phyloP scores from a whole-genome alignment of 148 eudicot species.

The Dianthus caryophyllus region DNA sequence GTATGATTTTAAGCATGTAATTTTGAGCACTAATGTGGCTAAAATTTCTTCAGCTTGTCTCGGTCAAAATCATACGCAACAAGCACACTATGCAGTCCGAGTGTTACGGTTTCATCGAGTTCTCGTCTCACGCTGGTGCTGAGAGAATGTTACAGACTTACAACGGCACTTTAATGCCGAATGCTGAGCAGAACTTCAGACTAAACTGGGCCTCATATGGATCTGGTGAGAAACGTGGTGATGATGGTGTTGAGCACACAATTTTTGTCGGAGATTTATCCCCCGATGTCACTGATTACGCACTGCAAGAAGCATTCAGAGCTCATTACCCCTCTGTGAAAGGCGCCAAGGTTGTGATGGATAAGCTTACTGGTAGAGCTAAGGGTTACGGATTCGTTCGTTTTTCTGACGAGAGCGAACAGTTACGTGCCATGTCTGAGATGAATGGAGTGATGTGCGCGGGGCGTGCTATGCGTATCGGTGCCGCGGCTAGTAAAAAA shows the following conservation, averaged over 20 bases:
- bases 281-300: constrained; percentile 77
- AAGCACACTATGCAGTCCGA: constrained; percentile 76
- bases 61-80: constrained; percentile 75
- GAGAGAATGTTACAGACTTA: constrained; percentile 64
- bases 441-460: constrained; percentile 84
- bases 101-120: constrained; percentile 89
- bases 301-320: constrained; percentile 78
- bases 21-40: neutral
- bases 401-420: constrained; percentile 83
- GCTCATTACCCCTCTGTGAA: constrained; percentile 69
- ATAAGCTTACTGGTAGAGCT: constrained; percentile 65
- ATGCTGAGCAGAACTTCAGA: constrained; percentile 68
- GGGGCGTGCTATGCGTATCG: constrained; percentile 87
- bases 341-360: constrained; percentile 94
- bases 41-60: constrained; percentile 51
- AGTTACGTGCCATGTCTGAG: constrained; percentile 79
- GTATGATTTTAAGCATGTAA: neutral
- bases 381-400: constrained; percentile 96
- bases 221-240: constrained; percentile 70
- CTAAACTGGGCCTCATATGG: constrained; percentile 94
- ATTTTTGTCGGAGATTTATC: constrained; percentile 94
- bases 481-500: constrained; percentile 86
- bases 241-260: constrained; percentile 65
- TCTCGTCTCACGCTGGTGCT: constrained; percentile 64
- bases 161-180: constrained; percentile 74